Percentiles rank a stretch among this genome's conserved stretches.
Conservation (phyloP, 169 alveolate genomes). For the Babesia divergens region DNA sequence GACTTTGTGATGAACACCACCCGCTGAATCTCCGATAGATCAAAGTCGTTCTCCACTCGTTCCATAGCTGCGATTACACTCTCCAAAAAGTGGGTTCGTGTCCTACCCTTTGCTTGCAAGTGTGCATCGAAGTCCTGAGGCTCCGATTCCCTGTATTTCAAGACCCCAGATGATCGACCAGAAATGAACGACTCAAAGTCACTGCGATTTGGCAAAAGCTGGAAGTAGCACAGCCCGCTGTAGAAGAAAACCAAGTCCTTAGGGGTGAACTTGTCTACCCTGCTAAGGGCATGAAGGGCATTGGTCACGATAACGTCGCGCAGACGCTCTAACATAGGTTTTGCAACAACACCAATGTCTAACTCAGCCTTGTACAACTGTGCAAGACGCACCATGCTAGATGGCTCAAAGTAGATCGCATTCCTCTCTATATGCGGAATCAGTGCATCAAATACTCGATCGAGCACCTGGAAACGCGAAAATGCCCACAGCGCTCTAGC, state of each 20-base stretch:
- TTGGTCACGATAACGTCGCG: constrained; percentile 19
- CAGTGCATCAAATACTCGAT: constrained; percentile 18
- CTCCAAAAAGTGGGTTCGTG: constrained; percentile 21
- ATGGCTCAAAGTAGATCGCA: constrained; percentile 41
- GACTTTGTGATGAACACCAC: constrained; percentile 17
- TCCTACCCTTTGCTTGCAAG: constrained; percentile 11
- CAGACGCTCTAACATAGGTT: background rate
- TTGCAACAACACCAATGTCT: background rate
- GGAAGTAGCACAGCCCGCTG: constrained; percentile 30
- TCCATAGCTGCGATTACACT: constrained; percentile 28
- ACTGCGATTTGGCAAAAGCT: constrained; percentile 29
- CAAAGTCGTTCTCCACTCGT: constrained; percentile 45
- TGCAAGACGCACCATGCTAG: constrained; percentile 37
- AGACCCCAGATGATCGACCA: background rate
- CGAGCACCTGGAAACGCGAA: constrained; percentile 35
- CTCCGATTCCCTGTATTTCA: constrained; percentile 5
- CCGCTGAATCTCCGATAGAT: constrained; percentile 54
- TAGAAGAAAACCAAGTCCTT: constrained; percentile 44
- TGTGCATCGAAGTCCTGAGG: background rate
- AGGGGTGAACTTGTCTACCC: constrained; percentile 29
- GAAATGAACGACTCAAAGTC: constrained; percentile 8
- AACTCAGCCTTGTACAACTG: constrained; percentile 27
- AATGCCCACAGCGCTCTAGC: constrained; percentile 58
- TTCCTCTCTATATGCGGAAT: constrained; percentile 50
- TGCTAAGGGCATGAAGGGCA: constrained; percentile 2